These are phyloP conservation scores for Trapa incisa DNA, from an alignment of 345 rosid species.

Conservation along the genomic window DNA sequence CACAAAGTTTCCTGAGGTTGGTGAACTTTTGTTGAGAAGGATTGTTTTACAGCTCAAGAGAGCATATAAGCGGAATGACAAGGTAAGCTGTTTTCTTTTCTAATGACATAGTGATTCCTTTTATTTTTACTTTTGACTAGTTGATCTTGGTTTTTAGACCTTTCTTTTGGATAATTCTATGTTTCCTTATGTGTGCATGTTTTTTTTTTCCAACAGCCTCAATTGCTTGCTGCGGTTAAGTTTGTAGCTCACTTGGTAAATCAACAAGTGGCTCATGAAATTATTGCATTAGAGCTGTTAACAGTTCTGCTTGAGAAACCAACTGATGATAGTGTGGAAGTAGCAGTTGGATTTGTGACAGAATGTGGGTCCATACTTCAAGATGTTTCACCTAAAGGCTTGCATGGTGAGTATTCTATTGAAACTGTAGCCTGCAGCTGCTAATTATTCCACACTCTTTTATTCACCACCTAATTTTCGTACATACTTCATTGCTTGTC, in stretches of 20 bases:
- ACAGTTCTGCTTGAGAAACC: slow-evolving; percentile 66
- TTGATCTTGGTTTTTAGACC: neutral
- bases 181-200: neutral
- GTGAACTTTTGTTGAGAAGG: slow-evolving; percentile 67
- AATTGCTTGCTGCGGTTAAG: slow-evolving; percentile 86
- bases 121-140: neutral
- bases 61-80: slow-evolving; percentile 88
- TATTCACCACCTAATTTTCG: neutral
- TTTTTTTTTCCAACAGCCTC: slow-evolving; percentile 43
- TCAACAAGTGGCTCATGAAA: slow-evolving; percentile 83
- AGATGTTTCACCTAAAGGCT: slow-evolving; percentile 79
- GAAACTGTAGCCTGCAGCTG: neutral
- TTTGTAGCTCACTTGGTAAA: slow-evolving; percentile 90
- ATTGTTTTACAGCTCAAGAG: slow-evolving; percentile 86
- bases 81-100: slow-evolving; percentile 21
- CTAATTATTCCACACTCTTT: neutral
- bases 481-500: neutral
- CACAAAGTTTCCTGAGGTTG: slow-evolving; percentile 81
- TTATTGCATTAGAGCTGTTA: slow-evolving; percentile 67
- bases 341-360: slow-evolving; percentile 80
- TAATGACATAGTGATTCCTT: neutral
- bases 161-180: neutral
- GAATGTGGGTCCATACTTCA: slow-evolving; percentile 91
- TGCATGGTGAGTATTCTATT: slow-evolving; percentile 42
- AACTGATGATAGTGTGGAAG: slow-evolving; percentile 91